Conservation (phyloP, 1,284 basidiomycete genomes). For the Ganoderma leucocontextum region DNA sequence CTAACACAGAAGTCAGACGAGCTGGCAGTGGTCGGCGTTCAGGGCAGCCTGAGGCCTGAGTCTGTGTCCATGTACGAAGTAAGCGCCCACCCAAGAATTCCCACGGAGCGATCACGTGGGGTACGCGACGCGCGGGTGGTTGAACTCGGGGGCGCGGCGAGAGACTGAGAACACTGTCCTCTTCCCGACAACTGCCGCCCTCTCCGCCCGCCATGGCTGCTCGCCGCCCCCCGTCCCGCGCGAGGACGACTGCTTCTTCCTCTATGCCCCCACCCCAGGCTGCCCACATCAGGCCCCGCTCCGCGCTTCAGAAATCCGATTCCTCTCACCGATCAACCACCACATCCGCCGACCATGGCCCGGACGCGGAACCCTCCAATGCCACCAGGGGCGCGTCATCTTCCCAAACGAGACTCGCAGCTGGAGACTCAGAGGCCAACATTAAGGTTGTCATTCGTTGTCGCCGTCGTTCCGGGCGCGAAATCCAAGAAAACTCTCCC, state of each 20-base stretch:
- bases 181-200: conserved; percentile 16
- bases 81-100: conserved; percentile 19
- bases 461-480: conserved; percentile 82
- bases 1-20: not conserved
- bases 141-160: conserved; percentile 17
- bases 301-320: conserved; percentile 42
- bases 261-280: conserved; percentile 46
- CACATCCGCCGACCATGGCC: conserved; percentile 37
- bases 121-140: conserved; percentile 37
- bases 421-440: conserved; percentile 69
- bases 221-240: conserved; percentile 55
- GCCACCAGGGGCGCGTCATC: conserved; percentile 19
- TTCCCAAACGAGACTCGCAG: conserved; percentile 21
- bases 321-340: conserved; percentile 43
- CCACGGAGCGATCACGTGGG: conserved; percentile 39
- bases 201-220: conserved; percentile 52
- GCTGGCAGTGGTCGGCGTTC: not conserved
- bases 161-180: conserved; percentile 4
- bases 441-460: conserved; percentile 95
- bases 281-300: conserved; percentile 37
- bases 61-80: not conserved
- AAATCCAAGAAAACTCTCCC: conserved; percentile 83
- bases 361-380: conserved; percentile 35
- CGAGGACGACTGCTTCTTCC: conserved; percentile 35
- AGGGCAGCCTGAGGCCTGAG: not conserved